phyloP scores from a whole-genome alignment of 2,329 filamentous ascomycete species.

The Claviceps capensis region DNA sequence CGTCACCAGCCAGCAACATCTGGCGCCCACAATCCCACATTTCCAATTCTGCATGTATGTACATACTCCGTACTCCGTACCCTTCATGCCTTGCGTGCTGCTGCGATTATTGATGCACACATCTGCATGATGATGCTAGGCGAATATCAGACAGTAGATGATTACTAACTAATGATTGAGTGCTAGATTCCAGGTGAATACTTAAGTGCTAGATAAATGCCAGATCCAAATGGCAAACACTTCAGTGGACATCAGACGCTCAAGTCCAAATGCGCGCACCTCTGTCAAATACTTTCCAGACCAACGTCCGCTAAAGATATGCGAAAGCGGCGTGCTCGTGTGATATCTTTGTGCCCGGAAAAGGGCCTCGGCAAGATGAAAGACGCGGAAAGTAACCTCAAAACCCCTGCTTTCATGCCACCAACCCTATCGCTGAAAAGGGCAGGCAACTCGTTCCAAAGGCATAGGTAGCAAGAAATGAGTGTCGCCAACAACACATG shows the following conservation, averaged over 20 bases:
- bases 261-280: background rate
- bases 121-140: background rate
- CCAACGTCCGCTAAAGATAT: background rate
- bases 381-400: background rate
- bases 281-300: background rate
- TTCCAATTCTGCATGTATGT: slow-evolving; percentile 1
- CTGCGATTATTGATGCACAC: background rate
- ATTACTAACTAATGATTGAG: no score
- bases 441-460: background rate
- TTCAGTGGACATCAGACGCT: background rate
- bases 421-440: background rate
- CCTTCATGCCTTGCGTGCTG: background rate
- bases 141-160: no score
- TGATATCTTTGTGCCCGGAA: background rate
- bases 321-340: background rate
- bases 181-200: no score
- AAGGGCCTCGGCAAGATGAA: background rate
- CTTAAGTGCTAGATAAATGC: no score
- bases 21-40: slow-evolving; percentile 4
- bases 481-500: background rate
- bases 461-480: background rate
- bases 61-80: background rate
- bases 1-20: slow-evolving; percentile 2
- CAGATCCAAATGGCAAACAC: no score
- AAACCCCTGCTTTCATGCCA: background rate